Conservation (phyloP, 2,329 filamentous ascomycete genomes). For the Fusarium cyanostomum region DNA sequence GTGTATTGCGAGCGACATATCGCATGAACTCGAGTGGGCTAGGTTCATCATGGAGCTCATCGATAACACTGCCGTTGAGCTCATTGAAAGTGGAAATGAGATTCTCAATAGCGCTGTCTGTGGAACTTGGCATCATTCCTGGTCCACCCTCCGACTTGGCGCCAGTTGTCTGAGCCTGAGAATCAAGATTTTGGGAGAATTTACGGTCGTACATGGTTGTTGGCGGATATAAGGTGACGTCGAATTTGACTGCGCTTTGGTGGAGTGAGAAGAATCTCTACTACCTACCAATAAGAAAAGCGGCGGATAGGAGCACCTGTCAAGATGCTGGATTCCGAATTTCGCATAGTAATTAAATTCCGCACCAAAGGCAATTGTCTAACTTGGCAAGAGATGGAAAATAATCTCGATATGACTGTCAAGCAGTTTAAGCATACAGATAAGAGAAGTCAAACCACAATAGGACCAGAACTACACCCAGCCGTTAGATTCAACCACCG, state of each 20-base stretch:
- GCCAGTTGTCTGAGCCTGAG: not conserved
- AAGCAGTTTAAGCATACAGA: no score
- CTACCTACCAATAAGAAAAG: no score
- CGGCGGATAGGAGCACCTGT: no score
- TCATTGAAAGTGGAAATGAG: conserved; percentile 78
- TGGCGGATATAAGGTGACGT: not conserved
- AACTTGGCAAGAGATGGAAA: no score
- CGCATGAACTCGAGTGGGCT: conserved; percentile 83
- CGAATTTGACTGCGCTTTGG: not conserved
- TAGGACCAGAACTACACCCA: no score
- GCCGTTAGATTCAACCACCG: no score
- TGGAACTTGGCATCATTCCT: not conserved
- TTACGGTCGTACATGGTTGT: conserved; percentile 2
- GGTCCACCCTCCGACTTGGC: not conserved
- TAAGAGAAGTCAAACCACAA: no score
- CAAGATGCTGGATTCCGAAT: no score
- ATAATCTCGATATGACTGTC: no score
- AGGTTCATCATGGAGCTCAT: conserved; percentile 71
- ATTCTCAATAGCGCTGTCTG: conserved; percentile 46
- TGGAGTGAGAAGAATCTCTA: not conserved
- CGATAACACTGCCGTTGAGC: conserved; percentile 69
- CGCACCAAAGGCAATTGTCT: no score
- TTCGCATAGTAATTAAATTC: no score
- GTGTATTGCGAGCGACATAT: conserved; percentile 76
- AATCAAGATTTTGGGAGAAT: not conserved